Evolutionary conservation across 192 early-diverging fungal genomes (phyloP).

Genomic region (Rhizophagus clarus): DNA sequence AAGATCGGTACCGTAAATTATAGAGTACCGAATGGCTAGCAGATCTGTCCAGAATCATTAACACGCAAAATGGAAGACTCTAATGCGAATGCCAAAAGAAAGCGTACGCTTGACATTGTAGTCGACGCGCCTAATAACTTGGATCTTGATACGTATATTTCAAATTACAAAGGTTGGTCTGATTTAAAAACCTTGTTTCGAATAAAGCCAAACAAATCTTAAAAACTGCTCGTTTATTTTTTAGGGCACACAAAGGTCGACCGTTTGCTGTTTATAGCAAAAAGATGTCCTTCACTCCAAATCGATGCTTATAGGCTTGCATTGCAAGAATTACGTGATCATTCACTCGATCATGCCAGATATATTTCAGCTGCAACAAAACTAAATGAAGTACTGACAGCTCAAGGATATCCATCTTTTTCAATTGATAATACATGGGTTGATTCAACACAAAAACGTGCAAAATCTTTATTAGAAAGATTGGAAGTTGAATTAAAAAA

Average conservation of each 20-base stretch:
- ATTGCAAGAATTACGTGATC: slow-evolving; percentile 55
- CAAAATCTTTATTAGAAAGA: slow-evolving; percentile 55
- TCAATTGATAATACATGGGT: slow-evolving; percentile 51
- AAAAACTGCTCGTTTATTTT: background rate
- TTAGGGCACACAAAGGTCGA: slow-evolving; percentile 69
- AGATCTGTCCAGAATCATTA: background rate
- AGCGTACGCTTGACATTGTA: slow-evolving; percentile 45
- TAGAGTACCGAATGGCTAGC: no score
- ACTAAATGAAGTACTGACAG: slow-evolving; percentile 55
- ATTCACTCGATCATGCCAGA: slow-evolving; percentile 49
- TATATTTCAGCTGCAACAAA: slow-evolving; percentile 55
- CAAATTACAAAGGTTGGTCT: slow-evolving; percentile 63
- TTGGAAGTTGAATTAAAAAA: slow-evolving; percentile 78
- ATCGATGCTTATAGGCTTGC: slow-evolving; percentile 70
- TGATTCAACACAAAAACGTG: slow-evolving; percentile 50
- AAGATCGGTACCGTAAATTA: no score
- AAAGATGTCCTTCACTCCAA: slow-evolving; percentile 64
- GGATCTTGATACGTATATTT: slow-evolving; percentile 66
- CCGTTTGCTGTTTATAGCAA: slow-evolving; percentile 75
- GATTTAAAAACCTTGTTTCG: background rate
- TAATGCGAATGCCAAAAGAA: slow-evolving; percentile 43
- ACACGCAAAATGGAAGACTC: slow-evolving; percentile 29
- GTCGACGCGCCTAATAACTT: slow-evolving; percentile 55
- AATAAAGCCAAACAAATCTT: background rate
- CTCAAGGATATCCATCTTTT: slow-evolving; percentile 38